phyloP scores from a whole-genome alignment of 495 filamentous ascomycete species.

The Xeromyces bisporus region DNA sequence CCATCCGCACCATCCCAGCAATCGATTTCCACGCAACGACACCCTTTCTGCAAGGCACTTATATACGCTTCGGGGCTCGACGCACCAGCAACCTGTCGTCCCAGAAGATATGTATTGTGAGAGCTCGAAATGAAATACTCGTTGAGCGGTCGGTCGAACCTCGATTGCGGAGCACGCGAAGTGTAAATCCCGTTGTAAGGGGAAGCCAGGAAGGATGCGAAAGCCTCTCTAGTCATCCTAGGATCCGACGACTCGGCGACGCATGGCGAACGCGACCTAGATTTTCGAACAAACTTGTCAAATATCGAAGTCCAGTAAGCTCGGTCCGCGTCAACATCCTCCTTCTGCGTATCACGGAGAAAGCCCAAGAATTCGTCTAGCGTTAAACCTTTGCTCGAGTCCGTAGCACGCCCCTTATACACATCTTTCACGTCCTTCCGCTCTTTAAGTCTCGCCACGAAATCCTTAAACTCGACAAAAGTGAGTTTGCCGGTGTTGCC shows the following conservation, averaged over 20 bases:
- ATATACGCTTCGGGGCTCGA: slow-evolving; percentile 94
- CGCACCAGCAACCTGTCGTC: slow-evolving; percentile 71
- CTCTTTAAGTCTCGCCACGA: slow-evolving; percentile 65
- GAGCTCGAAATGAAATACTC: slow-evolving; percentile 98
- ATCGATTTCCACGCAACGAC: slow-evolving; percentile 91
- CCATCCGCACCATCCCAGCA: slow-evolving; percentile 90
- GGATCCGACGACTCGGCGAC: slow-evolving; percentile 15
- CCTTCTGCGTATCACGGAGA: slow-evolving; percentile 52
- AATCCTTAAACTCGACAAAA: slow-evolving; percentile 62
- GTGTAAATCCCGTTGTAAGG: slow-evolving; percentile 45
- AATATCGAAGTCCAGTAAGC: slow-evolving; percentile 59
- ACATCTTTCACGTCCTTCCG: slow-evolving; percentile 63
- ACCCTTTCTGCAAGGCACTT: slow-evolving; percentile 69
- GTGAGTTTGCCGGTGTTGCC: slow-evolving; percentile 43
- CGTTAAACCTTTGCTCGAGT: slow-evolving; percentile 44
- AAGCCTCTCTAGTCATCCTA: slow-evolving; percentile 56
- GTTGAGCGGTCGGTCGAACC: slow-evolving; percentile 70
- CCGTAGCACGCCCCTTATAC: slow-evolving; percentile 35
- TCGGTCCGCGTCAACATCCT: slow-evolving; percentile 50
- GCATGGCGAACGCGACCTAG: slow-evolving; percentile 34
- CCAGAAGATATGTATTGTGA: slow-evolving; percentile 92
- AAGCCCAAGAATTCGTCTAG: slow-evolving; percentile 60
- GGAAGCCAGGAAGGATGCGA: slow-evolving; percentile 64
- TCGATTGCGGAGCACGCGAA: slow-evolving; percentile 34
- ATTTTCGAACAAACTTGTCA: slow-evolving; percentile 50